Evolutionary conservation across 768 basidiomycete genomes (phyloP), one percentile per base, ranked within the genome.

Genomic region (Suillus subaureus): DNA sequence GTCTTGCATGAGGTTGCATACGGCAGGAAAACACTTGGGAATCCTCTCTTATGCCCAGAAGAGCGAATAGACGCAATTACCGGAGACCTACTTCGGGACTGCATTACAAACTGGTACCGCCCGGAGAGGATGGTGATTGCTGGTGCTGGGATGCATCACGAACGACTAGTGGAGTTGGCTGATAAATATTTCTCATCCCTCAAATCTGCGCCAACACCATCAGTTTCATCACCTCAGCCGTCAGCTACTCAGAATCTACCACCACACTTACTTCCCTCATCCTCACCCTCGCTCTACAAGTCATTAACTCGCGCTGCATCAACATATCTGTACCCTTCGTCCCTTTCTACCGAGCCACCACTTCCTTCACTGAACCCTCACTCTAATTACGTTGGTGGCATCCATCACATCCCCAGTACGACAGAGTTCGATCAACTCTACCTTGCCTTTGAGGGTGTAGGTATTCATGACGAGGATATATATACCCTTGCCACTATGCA

Each of bases 71-170:
- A 87, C 61, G 68, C 78, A 57, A 87, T 98, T 61, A 87, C 90
- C 66, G 81, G 82, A 35, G 75, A 82, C 51, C 78, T 86, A 28
- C 82, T 99, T 64, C 82, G 85, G 58, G 79, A 82, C 6, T 91
- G 83, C 66, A 88, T 92, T 81, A 79, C 80, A 63, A 85, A 89
- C 47, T 97, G 95, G 96, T 98, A 94, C 76, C 82, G 87, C 60
- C 97, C 97, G 0, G 97, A 98, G 73, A 82, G 93, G 62, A 97
- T 99, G 87, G 96, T 99, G 47, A 84, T 99, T 64, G 95, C 97
- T 6, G 96, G 94, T 13, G 91, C 94, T 0, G 97, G 97, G 12
- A 91, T 99, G 86, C 85, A 83, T 12, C 97, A 99, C 73, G 88
- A 93, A 69, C 84, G 94, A 67, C 84, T 99, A 23, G 93, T 98